Conservation (phyloP, 2,329 filamentous ascomycete genomes). For the Colletotrichum orchidophilum region DNA sequence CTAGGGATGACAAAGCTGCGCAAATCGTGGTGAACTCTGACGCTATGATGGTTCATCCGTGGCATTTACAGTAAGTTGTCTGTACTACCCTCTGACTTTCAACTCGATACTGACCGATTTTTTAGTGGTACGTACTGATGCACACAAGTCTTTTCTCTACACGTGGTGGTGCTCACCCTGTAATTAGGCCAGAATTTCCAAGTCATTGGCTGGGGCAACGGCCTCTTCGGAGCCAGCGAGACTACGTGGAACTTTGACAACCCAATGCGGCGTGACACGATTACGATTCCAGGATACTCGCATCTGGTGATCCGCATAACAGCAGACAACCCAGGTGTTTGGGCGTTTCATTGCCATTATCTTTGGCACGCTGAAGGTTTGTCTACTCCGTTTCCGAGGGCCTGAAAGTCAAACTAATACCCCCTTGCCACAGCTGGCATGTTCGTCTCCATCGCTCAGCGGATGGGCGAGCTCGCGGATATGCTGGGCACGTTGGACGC, state of each 20-base stretch:
- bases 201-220: slow-evolving; percentile 46
- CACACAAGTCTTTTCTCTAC: not conserved
- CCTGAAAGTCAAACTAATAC: not conserved
- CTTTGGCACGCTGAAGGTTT: slow-evolving; percentile 62
- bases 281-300: slow-evolving; percentile 62
- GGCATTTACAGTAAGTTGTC: slow-evolving; percentile 36
- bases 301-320: slow-evolving; percentile 64
- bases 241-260: slow-evolving; percentile 42
- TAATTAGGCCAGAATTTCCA: slow-evolving; percentile 63
- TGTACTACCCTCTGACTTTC: too few relatives aligned
- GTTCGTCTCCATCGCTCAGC: slow-evolving; percentile 25
- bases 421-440: slow-evolving; percentile 13
- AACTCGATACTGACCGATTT: not conserved
- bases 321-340: slow-evolving; percentile 66
- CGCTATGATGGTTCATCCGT: slow-evolving; percentile 38
- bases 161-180: not conserved
- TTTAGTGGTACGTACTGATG: slow-evolving; percentile 18
- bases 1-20: slow-evolving; percentile 34
- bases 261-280: slow-evolving; percentile 52
- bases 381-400: not conserved
- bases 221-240: slow-evolving; percentile 43
- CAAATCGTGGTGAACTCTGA: slow-evolving; percentile 38
- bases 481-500: slow-evolving; percentile 14
- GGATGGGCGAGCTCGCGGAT: slow-evolving; percentile 22
- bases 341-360: slow-evolving; percentile 69